These are phyloP conservation scores for Podospora pseudocomata DNA, from an alignment of 495 filamentous ascomycete genomes.

Conservation along the genomic window DNA sequence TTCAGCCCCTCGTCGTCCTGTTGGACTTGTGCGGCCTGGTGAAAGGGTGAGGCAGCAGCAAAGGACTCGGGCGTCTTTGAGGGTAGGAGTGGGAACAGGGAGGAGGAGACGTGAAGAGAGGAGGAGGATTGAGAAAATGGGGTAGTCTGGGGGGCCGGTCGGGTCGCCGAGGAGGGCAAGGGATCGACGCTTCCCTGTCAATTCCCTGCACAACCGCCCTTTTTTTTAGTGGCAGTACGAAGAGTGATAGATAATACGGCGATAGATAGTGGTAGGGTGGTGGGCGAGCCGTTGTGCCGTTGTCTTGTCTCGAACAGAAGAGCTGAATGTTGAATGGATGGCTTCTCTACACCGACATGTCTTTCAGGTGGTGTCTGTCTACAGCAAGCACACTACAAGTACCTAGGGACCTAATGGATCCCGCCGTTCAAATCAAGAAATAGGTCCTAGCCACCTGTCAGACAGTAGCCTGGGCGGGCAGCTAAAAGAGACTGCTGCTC, in stretches of 20 bases:
- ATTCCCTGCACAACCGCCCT: conserved; percentile 19
- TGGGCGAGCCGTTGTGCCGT: neutral
- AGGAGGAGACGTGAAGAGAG: conserved; percentile 8
- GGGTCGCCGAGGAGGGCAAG: conserved; percentile 24
- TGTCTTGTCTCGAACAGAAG: neutral
- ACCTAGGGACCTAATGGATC: neutral
- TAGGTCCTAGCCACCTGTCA: neutral
- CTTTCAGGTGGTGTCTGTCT: neutral
- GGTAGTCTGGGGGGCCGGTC: conserved; percentile 21
- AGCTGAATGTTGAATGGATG: neutral
- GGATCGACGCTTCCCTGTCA: conserved; percentile 26
- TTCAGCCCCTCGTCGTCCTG: conserved; percentile 6
- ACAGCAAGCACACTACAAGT: neutral
- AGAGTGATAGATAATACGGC: neutral
- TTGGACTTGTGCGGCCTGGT: conserved; percentile 1
- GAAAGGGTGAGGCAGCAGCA: conserved; percentile 6
- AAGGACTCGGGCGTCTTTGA: conserved; percentile 4
- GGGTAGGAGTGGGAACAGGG: conserved; percentile 1
- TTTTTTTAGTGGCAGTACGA: conserved; percentile 5
- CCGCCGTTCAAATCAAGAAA: neutral
- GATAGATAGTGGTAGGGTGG: neutral
- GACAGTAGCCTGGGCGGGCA: neutral
- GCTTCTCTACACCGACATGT: neutral
- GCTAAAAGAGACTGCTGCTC: conserved; percentile 1
- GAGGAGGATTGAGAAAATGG: conserved; percentile 8